A percentile compares a stretch with the other conserved stretches of the same genome.
These are phyloP conservation scores for Groenewaldozyma auringiensis DNA, from an alignment of 1,139 yeast species.

Conservation along the genomic window DNA sequence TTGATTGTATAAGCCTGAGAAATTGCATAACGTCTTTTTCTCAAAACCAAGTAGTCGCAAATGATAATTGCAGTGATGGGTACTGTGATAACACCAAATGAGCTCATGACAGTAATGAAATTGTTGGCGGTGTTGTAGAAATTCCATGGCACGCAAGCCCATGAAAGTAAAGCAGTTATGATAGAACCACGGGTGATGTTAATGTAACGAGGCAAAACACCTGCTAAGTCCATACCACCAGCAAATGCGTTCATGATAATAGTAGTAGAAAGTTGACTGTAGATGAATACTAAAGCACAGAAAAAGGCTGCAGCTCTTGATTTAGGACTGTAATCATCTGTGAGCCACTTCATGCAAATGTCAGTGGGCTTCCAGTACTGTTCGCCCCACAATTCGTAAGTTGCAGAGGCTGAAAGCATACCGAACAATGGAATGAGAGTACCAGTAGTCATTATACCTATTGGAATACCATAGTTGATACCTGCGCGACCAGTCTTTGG, in stretches of 20 bases:
- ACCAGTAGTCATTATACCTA: slow-evolving; percentile 28
- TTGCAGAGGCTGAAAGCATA: slow-evolving; percentile 32
- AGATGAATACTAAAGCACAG: slow-evolving; percentile 37
- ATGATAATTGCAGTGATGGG: slow-evolving; percentile 41
- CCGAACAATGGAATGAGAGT: slow-evolving; percentile 38
- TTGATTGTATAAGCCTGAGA: slow-evolving; percentile 34
- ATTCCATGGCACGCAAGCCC: slow-evolving; percentile 39
- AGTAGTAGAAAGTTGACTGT: slow-evolving; percentile 43
- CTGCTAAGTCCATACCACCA: slow-evolving; percentile 47
- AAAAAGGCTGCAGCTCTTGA: slow-evolving; percentile 36
- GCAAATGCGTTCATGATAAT: slow-evolving; percentile 45
- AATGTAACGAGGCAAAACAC: slow-evolving; percentile 41
- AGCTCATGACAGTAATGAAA: slow-evolving; percentile 39
- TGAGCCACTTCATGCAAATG: slow-evolving; percentile 9
- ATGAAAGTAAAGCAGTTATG: slow-evolving; percentile 39
- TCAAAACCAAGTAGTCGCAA: slow-evolving; percentile 36
- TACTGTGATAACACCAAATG: slow-evolving; percentile 40
- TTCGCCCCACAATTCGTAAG: slow-evolving; percentile 26
- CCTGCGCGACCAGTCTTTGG: slow-evolving; percentile 13
- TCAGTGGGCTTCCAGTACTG: slow-evolving; percentile 16
- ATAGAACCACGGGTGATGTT: slow-evolving; percentile 47
- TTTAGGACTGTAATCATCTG: slow-evolving; percentile 7
- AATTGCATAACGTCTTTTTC: slow-evolving; percentile 30
- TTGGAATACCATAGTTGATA: slow-evolving; percentile 20
- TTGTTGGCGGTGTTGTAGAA: slow-evolving; percentile 41